Conservation (phyloP, 2,329 filamentous ascomycete genomes). For the Talaromyces sp. region DNA sequence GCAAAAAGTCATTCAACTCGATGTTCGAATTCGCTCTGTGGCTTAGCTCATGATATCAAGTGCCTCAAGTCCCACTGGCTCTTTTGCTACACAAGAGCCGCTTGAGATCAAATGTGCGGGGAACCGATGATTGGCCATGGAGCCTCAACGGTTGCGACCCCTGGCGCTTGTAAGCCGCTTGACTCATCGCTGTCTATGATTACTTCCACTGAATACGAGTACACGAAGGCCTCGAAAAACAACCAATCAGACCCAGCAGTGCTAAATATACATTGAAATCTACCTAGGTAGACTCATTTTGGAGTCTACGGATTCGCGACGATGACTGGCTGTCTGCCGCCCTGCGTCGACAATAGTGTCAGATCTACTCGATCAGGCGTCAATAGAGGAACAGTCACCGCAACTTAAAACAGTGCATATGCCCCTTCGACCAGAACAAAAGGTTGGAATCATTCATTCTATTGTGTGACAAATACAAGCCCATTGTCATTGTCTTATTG, state of each 20-base stretch:
- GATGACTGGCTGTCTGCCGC: conserved; percentile 14
- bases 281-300: conserved; percentile 11
- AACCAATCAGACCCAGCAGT: background rate
- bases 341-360: background rate
- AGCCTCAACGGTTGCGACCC: conserved; percentile 5
- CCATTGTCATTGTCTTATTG: background rate
- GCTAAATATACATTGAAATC: conserved; percentile 1
- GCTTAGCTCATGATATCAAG: background rate
- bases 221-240: background rate
- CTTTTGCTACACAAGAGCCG: background rate
- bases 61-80: background rate
- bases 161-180: conserved; percentile 14
- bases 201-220: background rate
- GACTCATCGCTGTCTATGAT: conserved; percentile 5
- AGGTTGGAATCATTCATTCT: background rate
- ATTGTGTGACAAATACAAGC: conserved; percentile 4
- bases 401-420: conserved; percentile 12
- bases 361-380: background rate
- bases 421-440: conserved; percentile 1
- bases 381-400: background rate
- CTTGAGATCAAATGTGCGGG: conserved; percentile 9
- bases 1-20: background rate
- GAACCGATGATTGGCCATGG: conserved; percentile 9
- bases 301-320: background rate
- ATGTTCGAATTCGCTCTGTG: background rate